A percentile compares a stretch with the other conserved stretches of the same genome.
phyloP scores from a whole-genome alignment of 176 grass and related monocot species.

The Oryza australiensis region DNA sequence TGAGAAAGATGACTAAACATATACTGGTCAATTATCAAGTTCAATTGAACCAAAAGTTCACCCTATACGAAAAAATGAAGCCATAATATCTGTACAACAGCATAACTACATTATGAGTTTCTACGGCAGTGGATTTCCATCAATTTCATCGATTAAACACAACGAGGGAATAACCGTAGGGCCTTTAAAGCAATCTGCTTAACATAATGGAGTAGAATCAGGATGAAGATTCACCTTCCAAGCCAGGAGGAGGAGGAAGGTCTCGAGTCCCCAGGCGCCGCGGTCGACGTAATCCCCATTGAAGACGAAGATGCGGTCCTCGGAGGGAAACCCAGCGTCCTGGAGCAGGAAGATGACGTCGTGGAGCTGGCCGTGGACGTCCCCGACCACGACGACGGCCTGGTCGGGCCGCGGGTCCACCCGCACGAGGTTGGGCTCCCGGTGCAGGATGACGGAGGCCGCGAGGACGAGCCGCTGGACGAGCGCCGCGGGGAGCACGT shows the following conservation, averaged over 20 bases:
- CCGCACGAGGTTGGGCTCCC: slow-evolving; percentile 78
- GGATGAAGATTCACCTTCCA: slow-evolving; percentile 70
- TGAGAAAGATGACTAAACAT: neutral
- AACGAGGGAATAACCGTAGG: neutral
- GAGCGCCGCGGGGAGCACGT: slow-evolving; percentile 53
- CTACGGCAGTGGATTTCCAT: neutral
- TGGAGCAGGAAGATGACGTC: slow-evolving; percentile 88
- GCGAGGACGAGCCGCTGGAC: slow-evolving; percentile 67
- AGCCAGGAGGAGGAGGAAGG: slow-evolving; percentile 77
- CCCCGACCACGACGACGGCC: slow-evolving; percentile 79
- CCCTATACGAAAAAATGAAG: neutral
- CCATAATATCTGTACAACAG: neutral
- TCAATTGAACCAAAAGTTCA: neutral
- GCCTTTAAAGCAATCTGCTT: neutral
- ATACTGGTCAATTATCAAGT: neutral
- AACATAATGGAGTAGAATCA: neutral
- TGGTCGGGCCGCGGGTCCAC: slow-evolving; percentile 52
- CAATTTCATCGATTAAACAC: neutral
- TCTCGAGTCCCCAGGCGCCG: slow-evolving; percentile 94
- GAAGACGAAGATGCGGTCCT: slow-evolving; percentile 87
- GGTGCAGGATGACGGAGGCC: slow-evolving; percentile 79
- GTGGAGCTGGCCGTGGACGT: slow-evolving; percentile 97
- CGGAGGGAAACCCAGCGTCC: slow-evolving; percentile 78
- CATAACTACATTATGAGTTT: neutral
- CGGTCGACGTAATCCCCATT: slow-evolving; percentile 97